Evolutionary conservation across 805 yeast species (phyloP).

Genomic region (Starmerella floricola): DNA sequence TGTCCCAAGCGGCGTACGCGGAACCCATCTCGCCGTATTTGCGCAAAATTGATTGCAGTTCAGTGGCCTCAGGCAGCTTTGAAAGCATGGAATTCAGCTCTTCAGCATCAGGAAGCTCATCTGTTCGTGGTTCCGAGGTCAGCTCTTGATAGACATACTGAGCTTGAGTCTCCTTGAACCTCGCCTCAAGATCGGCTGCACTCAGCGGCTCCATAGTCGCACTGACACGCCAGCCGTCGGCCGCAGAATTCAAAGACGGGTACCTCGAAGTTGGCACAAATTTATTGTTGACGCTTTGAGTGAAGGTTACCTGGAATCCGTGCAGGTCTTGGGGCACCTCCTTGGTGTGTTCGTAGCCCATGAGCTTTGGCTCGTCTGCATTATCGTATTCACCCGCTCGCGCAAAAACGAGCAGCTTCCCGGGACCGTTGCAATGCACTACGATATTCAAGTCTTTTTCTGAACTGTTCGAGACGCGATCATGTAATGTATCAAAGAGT

Average conservation of each 20-base stretch:
- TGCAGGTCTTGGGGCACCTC: slow-evolving; percentile 12
- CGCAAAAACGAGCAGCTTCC: slow-evolving; percentile 24
- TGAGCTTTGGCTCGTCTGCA: neutral
- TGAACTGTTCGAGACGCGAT: slow-evolving; percentile 15
- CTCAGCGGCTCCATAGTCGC: slow-evolving; percentile 22
- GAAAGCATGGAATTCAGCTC: slow-evolving; percentile 22
- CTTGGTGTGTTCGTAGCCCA: neutral
- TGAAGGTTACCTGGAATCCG: slow-evolving; percentile 19
- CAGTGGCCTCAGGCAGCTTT: slow-evolving; percentile 23
- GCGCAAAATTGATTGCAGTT: slow-evolving; percentile 26
- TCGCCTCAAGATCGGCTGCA: slow-evolving; percentile 2
- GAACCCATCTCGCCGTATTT: slow-evolving; percentile 26
- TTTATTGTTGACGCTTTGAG: slow-evolving; percentile 20
- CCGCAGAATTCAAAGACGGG: slow-evolving; percentile 23
- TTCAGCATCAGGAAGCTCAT: slow-evolving; percentile 18
- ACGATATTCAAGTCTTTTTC: slow-evolving; percentile 19
- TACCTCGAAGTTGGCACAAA: slow-evolving; percentile 22
- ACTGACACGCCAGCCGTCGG: slow-evolving; percentile 30
- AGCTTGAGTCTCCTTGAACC: slow-evolving; percentile 24
- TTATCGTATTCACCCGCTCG: slow-evolving; percentile 1
- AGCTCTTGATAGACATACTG: slow-evolving; percentile 23
- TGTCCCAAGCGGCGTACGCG: slow-evolving; percentile 21
- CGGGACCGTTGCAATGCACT: slow-evolving; percentile 18
- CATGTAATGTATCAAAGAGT: slow-evolving; percentile 33
- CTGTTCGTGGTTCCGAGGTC: slow-evolving; percentile 24